Conservation (phyloP, 192 early-diverging fungal genomes). For the Glomus cerebriforme region DNA sequence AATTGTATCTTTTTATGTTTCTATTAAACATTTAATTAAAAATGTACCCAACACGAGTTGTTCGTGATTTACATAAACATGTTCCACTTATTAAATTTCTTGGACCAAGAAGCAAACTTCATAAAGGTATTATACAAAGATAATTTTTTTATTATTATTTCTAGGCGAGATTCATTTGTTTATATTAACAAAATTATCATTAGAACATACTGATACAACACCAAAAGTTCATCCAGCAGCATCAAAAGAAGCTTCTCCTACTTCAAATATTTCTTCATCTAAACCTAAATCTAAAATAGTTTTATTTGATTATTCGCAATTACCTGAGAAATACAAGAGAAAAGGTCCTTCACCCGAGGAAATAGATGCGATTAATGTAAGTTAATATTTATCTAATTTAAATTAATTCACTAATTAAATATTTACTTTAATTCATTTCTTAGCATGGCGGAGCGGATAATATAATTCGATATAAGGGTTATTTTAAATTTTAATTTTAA, state of each 20-base stretch:
- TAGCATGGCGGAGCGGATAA: slow-evolving; percentile 14
- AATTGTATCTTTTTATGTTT: neutral
- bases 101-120: slow-evolving; percentile 38
- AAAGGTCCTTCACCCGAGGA: slow-evolving; percentile 11
- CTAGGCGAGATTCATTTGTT: neutral
- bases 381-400: neutral
- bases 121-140: neutral
- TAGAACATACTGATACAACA: neutral
- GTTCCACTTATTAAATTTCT: slow-evolving; percentile 43
- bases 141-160: neutral
- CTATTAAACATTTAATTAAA: neutral
- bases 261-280: neutral
- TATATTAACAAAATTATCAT: neutral
- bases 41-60: slow-evolving; percentile 16
- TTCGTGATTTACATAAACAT: slow-evolving; percentile 32
- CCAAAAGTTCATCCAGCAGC: neutral
- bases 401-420: neutral
- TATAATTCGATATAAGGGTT: neutral
- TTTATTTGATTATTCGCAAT: neutral
- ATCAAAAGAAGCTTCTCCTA: neutral
- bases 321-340: slow-evolving; percentile 13
- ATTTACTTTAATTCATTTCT: neutral
- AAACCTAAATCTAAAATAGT: neutral
- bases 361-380: slow-evolving; percentile 8
- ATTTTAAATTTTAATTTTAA: neutral